Conservation (phyloP, 805 yeast species). For the Saccharomyces eubayanus region DNA sequence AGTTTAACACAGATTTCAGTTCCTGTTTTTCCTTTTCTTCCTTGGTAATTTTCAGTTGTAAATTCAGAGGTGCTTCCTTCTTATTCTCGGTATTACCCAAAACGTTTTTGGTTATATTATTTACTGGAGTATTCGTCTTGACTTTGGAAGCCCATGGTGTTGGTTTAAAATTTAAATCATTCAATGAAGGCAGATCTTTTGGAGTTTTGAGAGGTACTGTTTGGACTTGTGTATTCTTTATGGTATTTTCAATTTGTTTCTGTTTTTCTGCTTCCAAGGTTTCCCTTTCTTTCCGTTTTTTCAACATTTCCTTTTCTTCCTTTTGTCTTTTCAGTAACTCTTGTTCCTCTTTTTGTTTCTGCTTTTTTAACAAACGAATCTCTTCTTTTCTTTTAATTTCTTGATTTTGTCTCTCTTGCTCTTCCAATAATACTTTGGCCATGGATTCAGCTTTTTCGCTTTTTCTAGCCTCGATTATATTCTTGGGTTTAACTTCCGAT, state of each 20-base stretch:
- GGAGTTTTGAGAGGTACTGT: background rate
- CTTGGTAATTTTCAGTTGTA: slow-evolving; percentile 15
- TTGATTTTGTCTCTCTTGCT: slow-evolving; percentile 10
- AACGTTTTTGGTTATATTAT: background rate
- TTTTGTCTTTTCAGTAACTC: slow-evolving; percentile 4
- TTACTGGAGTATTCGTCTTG: background rate
- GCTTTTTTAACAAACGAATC: slow-evolving; percentile 9
- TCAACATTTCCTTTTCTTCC: slow-evolving; percentile 1
- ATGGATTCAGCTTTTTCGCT: slow-evolving; percentile 17
- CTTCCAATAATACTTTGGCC: slow-evolving; percentile 17
- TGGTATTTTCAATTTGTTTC: background rate
- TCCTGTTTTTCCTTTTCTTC: slow-evolving; percentile 18
- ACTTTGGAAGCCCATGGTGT: background rate
- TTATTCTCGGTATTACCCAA: slow-evolving; percentile 2
- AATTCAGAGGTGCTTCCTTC: slow-evolving; percentile 13
- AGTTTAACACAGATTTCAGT: slow-evolving; percentile 20
- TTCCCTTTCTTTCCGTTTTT: background rate
- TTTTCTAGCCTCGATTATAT: slow-evolving; percentile 3
- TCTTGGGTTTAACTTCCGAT: background rate
- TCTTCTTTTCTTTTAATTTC: slow-evolving; percentile 9
- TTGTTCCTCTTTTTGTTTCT: slow-evolving; percentile 5
- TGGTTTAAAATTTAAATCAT: background rate
- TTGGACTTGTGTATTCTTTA: background rate
- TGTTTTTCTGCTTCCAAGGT: background rate
- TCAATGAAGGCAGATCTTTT: background rate